Evolutionary conservation across 345 rosid species (phyloP), one percentile per base, ranked within the genome.

Genomic region (Heritiera littoralis): DNA sequence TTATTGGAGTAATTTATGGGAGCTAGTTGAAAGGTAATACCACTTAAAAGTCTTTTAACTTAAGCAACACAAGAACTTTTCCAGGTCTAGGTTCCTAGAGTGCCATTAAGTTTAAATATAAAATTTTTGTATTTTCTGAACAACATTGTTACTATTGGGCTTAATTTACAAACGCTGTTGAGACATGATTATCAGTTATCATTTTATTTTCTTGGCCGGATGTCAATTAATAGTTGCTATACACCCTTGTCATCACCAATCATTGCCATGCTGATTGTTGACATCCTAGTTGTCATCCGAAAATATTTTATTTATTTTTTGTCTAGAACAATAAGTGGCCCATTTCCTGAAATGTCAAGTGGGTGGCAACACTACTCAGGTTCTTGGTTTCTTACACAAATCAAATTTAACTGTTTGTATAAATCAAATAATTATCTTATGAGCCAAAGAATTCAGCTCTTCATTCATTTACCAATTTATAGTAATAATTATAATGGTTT

Each of bases 1-100:
- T 73, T 51, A 49, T 71, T 49, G 59, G 59, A 51, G 43, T 69
- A 69, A 23, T 48, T 69, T 48, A 20, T 11, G 73, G 56, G 58
- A 69, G 20, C 28, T 48, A 13, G 41, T 48, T 20, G 56, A 15
- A 12, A 46, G 56, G 56, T 69, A 46, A 46, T 28, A 12, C 32
- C 13, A 46, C n/a, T 45, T 40, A 11, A 56, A 12, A 28, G 41
- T 35, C 68, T 64, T 64, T 64, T 35, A 38, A 64, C n/a, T 35
- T 9, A 38, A 18, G 49, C 20, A 66, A 9, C 74, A 46, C 40
- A 23, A 69, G 2, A 35, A 45, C 11, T 45, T 68, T 20, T 5
- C 2, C n/a, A 7, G 52, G 46, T 14, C 43, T 35, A 28, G 54
- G 58, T 46, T 7, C 54, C 61, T 48, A 59, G 28, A 23, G 45